Base-by-base conservation (phyloP, 2,329 filamentous ascomycete species). In the Epichloe brachyelytri region DNA sequence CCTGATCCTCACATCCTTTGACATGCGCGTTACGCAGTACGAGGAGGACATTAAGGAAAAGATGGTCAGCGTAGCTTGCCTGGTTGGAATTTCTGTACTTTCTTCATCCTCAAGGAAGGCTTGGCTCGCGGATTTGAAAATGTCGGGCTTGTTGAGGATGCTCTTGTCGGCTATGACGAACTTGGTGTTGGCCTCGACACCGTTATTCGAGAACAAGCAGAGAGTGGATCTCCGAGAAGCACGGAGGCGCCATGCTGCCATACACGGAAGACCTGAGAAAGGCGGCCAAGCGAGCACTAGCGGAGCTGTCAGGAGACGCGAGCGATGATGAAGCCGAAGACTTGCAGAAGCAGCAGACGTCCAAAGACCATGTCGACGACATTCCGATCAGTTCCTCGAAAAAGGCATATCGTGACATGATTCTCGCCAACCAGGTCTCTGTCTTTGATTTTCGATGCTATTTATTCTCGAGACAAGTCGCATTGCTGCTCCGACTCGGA, bases 51-150 rank as follows among this genome's bases (percentile, higher is more conserved):
- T 98, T 58, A 86, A 88, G 55, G 93, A 96, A 65, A 90, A 62
- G 91, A 97, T 59, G 79, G 84, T 0, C 90, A 97, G 65, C 79
- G 91, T 45, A 83, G 75, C 36, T 70, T 98, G 17, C 93, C 93
- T 0, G 93, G 93, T 0, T 98, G 93, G 93, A 98, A 98, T 63
- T 98, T 98, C 64, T 97, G 93, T 68, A 98, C 93, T 0, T 98
- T 98, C 65, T 98, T 98, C 65, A 90, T 98, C 15, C 75, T 98
- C 8, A 98, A 98, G 62, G 93, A 98, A 66, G 93, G 93, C 0
- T 71, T 98, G 37, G 91, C 93, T 1, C 79, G 88, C 57, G 94
- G 91, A 0, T 95, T 98, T 58, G 94, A 98, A 66, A 97, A 88
- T 63, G 90, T 97, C 3, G 94, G 94, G 0, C 73, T 98, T 10